phyloP scores from a whole-genome alignment of 1,284 basidiomycete genomes.

The Microbotryum scabiosae region DNA sequence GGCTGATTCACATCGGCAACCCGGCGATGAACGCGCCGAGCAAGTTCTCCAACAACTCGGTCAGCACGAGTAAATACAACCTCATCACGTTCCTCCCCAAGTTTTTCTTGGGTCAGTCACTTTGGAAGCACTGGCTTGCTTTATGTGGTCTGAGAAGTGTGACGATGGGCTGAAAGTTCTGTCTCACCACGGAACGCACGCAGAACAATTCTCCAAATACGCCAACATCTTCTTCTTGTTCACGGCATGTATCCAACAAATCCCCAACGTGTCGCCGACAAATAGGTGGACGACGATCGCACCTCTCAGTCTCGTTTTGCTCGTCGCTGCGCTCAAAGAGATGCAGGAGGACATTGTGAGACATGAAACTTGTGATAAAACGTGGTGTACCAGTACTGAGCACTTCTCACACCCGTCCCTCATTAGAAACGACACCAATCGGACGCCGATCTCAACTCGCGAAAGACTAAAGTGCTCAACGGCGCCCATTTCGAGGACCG shows the following conservation, averaged over 20 bases:
- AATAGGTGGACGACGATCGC: slow-evolving; percentile 92
- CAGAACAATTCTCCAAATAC: slow-evolving; percentile 97
- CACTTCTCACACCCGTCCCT: background rate
- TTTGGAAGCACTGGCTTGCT: background rate
- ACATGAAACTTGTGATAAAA: background rate
- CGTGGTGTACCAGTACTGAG: background rate
- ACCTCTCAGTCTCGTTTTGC: slow-evolving; percentile 77
- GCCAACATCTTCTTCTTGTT: slow-evolving; percentile 99
- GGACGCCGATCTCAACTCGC: slow-evolving; percentile 83
- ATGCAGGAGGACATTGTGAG: slow-evolving; percentile 75
- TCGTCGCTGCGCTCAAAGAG: slow-evolving; percentile 96
- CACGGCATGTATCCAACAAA: slow-evolving; percentile 96
- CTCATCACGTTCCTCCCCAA: slow-evolving; percentile 80
- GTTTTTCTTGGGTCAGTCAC: slow-evolving; percentile 70
- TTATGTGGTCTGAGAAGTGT: background rate
- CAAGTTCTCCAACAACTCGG: slow-evolving; percentile 55
- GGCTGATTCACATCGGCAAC: slow-evolving; percentile 31
- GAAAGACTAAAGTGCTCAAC: slow-evolving; percentile 66
- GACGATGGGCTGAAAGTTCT: slow-evolving; percentile 16
- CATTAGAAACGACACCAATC: slow-evolving; percentile 80
- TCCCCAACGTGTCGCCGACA: slow-evolving; percentile 94
- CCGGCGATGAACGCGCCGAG: slow-evolving; percentile 18
- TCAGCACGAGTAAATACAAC: slow-evolving; percentile 96
- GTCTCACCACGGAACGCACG: slow-evolving; percentile 12
- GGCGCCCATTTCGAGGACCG: slow-evolving; percentile 58